These are phyloP conservation scores for Kwoniella botswanensis DNA, from an alignment of 768 basidiomycete species.

Conservation along the genomic window DNA sequence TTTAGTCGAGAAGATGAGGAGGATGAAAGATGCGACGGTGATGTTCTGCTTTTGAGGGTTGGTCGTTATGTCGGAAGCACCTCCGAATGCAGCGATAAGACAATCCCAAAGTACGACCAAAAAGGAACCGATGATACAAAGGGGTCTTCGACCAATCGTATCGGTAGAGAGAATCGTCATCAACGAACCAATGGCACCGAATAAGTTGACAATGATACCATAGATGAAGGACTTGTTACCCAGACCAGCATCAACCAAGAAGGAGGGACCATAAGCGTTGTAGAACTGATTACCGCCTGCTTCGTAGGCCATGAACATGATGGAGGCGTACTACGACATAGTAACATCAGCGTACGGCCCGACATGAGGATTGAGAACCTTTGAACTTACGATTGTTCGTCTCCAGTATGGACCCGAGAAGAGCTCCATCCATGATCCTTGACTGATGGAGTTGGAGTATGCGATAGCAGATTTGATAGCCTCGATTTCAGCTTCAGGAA, in stretches of 20 bases:
- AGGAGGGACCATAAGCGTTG: conserved; percentile 33
- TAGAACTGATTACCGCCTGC: conserved; percentile 37
- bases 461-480: conserved; percentile 29
- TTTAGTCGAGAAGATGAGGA: conserved; percentile 29
- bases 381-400: conserved; percentile 13
- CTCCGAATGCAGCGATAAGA: conserved; percentile 30
- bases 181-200: conserved; percentile 23
- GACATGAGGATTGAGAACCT: too few relatives aligned
- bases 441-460: conserved; percentile 15
- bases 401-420: conserved; percentile 28
- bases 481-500: conserved; percentile 27
- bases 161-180: conserved; percentile 28
- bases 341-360: background rate
- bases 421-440: conserved; percentile 27
- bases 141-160: conserved; percentile 27
- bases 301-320: conserved; percentile 25
- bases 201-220: conserved; percentile 26
- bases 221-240: conserved; percentile 34
- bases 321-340: background rate
- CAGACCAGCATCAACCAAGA: conserved; percentile 28
- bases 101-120: conserved; percentile 25
- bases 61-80: conserved; percentile 8
- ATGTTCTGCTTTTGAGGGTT: conserved; percentile 12
- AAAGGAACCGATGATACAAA: conserved; percentile 26
- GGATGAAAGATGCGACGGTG: conserved; percentile 33